Base-by-base conservation (phyloP, 2,329 filamentous ascomycete genomes). In the Colletotrichum eleusines region DNA sequence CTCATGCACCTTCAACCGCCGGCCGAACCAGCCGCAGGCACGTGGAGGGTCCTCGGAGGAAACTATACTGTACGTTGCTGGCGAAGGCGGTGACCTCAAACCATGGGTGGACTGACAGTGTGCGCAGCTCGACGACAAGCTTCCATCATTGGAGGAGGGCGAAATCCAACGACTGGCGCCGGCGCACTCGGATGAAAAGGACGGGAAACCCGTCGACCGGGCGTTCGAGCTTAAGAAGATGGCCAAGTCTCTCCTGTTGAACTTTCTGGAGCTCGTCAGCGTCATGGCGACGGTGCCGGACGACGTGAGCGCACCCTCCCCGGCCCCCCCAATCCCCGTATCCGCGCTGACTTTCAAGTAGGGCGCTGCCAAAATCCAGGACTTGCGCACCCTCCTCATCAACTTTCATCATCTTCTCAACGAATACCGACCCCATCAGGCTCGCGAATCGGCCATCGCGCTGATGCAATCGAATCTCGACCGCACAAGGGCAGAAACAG, bases 401-500 rank as follows among this genome's bases (percentile, higher is more conserved):
- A 98, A 98, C 80, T 92, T 97, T 77, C 94, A 98, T 81, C 94
- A 97, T 77, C 87, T 97, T 64, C 90, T 98, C 74, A 99, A 99
- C 80, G 91, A 97, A 80, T 98, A 97, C 81, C 88, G 95, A 40
- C 95, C 95, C 12, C 95, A 98, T 79, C 95, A 98, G 82, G 94
- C 95, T 31, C 85, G 95, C 54, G 95, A 98, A 83, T 94, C 91
- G 35, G 84, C 97, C 69, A 97, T 97, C 40, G 82, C 91, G 74
- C 88, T 95, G 84, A 94, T 98, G 92, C 93, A 97, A 81, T 91
- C 92, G 74, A 92, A 95, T 76, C 82, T 97, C 38, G 90, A 93
- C 75, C 87, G 85, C 74, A 91, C 91, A 66, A 89, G 87, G 74
- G 88, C 87, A 65, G 94, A 98, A 81, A 94, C 94, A 1, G 85